phyloP scores from a whole-genome alignment of 768 basidiomycete species.

The Hygrophorus pudorinus region DNA sequence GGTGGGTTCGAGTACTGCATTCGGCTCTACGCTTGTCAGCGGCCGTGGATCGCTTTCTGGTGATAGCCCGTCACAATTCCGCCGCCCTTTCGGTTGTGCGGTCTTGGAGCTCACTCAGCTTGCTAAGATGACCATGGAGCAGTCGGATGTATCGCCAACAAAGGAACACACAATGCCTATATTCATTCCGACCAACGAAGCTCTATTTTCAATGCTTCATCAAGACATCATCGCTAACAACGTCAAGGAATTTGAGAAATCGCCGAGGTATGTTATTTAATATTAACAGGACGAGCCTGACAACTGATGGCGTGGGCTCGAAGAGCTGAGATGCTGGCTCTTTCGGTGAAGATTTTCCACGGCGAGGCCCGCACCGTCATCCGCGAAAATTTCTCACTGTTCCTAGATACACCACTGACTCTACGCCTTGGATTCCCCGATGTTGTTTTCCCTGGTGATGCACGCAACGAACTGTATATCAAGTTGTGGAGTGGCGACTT shows the following conservation, averaged over 20 bases:
- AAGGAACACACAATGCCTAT: constrained; percentile 85
- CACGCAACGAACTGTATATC: constrained; percentile 93
- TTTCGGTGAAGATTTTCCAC: constrained; percentile 78
- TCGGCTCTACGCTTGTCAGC: constrained; percentile 7
- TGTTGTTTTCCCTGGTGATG: constrained; percentile 86
- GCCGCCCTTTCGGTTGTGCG: constrained; percentile 94
- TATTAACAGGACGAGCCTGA: not conserved
- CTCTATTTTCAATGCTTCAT: constrained; percentile 85
- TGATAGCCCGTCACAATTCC: constrained; percentile 42
- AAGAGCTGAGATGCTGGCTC: constrained; percentile 81
- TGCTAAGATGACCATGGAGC: constrained; percentile 54
- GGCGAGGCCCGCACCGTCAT: constrained; percentile 71
- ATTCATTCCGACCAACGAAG: constrained; percentile 73
- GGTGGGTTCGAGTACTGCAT: not conserved
- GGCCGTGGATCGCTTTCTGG: constrained; percentile 17
- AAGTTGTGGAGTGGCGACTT: constrained; percentile 96
- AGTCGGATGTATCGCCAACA: constrained; percentile 49
- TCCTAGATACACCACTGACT: constrained; percentile 76
- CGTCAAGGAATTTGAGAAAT: constrained; percentile 73
- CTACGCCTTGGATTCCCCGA: constrained; percentile 90
- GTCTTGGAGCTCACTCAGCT: constrained; percentile 73
- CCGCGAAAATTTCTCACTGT: constrained; percentile 73
- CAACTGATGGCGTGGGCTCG: not conserved
- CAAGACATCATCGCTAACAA: constrained; percentile 86
- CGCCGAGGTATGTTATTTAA: constrained; percentile 46